Evolutionary conservation across 345 rosid species (phyloP).

Genomic region (Salix suchowensis): DNA sequence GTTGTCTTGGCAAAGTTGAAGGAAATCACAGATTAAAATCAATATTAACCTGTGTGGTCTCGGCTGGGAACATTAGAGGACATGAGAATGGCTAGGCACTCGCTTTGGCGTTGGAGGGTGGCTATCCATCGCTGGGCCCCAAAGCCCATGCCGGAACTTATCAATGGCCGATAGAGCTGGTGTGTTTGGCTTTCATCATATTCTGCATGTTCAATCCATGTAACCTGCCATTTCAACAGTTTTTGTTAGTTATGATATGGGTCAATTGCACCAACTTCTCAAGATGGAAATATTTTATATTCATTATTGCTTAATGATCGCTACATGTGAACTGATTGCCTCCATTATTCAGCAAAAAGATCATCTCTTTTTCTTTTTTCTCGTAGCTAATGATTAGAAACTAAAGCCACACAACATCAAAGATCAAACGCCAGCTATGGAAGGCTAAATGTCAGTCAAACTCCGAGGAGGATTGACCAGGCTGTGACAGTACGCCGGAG

Average conservation of each 20-base stretch:
- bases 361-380: neutral
- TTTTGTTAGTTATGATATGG: neutral
- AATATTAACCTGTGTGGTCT: conserved; percentile 50
- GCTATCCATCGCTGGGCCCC: conserved; percentile 95
- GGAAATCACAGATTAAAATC: neutral
- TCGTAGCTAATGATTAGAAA: neutral
- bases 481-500: neutral
- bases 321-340: neutral
- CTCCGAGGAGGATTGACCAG: neutral
- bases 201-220: conserved; percentile 97
- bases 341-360: neutral
- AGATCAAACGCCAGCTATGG: neutral
- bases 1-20: neutral
- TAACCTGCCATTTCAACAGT: conserved; percentile 51
- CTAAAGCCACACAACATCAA: neutral
- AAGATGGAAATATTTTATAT: neutral
- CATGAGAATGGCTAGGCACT: conserved; percentile 90
- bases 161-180: conserved; percentile 59
- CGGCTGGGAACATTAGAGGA: conserved; percentile 51
- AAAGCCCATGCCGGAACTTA: conserved; percentile 75
- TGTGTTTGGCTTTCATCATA: conserved; percentile 71
- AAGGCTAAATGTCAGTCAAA: neutral
- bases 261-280: neutral
- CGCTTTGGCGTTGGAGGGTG: conserved; percentile 87
- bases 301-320: neutral